These are phyloP conservation scores for Yamadazyma pseudoaaseri DNA, from an alignment of 1,139 yeast species.

Conservation along the genomic window DNA sequence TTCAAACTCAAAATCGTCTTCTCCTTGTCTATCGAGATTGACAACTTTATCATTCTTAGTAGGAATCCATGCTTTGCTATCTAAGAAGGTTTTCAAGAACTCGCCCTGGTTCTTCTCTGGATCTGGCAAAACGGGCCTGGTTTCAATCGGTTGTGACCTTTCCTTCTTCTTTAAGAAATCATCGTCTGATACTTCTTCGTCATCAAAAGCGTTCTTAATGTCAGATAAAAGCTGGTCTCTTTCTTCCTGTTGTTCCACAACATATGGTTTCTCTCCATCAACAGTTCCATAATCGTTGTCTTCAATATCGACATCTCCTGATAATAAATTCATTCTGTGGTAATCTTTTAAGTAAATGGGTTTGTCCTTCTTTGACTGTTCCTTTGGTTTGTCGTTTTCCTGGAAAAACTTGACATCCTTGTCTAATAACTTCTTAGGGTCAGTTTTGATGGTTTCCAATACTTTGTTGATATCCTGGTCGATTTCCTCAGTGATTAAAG, in stretches of 20 bases:
- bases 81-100: conserved; percentile 71
- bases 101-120: conserved; percentile 64
- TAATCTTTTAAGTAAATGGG: conserved; percentile 91
- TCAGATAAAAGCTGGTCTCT: conserved; percentile 69
- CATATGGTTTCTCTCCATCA: conserved; percentile 66
- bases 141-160: conserved; percentile 12
- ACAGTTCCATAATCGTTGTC: conserved; percentile 46
- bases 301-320: conserved; percentile 55
- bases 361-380: conserved; percentile 48
- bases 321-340: conserved; percentile 76
- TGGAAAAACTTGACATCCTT: conserved; percentile 69
- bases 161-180: conserved; percentile 61
- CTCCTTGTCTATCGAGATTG: conserved; percentile 54
- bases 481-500: conserved; percentile 79
- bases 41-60: conserved; percentile 51
- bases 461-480: conserved; percentile 79
- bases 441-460: conserved; percentile 62
- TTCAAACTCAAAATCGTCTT: conserved; percentile 82
- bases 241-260: conserved; percentile 73
- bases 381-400: conserved; percentile 48
- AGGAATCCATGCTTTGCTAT: conserved; percentile 89
- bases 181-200: conserved; percentile 46
- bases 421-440: conserved; percentile 65
- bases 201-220: conserved; percentile 65
- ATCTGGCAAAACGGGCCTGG: conserved; percentile 52